phyloP scores from a whole-genome alignment of 2,329 filamentous ascomycete species.

The Colletotrichum acutatum region DNA sequence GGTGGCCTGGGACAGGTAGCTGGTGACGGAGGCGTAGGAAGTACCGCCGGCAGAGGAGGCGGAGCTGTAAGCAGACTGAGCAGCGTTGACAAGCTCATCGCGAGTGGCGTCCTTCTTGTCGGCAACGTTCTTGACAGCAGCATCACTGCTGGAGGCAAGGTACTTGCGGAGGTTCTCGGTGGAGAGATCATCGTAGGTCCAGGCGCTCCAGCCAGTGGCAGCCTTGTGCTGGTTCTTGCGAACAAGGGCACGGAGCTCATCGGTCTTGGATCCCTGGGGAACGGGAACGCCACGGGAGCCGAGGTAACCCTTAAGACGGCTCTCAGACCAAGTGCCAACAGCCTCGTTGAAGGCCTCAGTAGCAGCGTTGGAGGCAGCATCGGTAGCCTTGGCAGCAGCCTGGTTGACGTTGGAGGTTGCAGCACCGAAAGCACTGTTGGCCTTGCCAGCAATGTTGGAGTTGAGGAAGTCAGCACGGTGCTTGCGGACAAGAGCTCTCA shows the following conservation, averaged over 20 bases:
- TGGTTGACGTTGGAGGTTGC: conserved; percentile 82
- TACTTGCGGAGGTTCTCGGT: conserved; percentile 75
- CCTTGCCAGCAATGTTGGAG: conserved; percentile 69
- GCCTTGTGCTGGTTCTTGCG: conserved; percentile 79
- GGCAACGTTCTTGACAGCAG: conserved; percentile 66
- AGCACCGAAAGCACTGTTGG: conserved; percentile 72
- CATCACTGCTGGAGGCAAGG: conserved; percentile 62
- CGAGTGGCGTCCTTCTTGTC: conserved; percentile 74
- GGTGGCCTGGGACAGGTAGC: conserved; percentile 74
- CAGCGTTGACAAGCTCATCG: conserved; percentile 77
- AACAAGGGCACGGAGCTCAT: conserved; percentile 80
- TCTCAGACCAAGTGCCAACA: conserved; percentile 76
- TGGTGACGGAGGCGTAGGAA: conserved; percentile 75
- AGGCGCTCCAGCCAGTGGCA: conserved; percentile 73
- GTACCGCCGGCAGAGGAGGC: conserved; percentile 68
- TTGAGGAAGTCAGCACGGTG: conserved; percentile 79
- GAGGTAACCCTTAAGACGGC: conserved; percentile 80
- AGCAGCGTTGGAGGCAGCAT: conserved; percentile 69
- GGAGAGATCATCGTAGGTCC: conserved; percentile 84
- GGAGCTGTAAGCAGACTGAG: conserved; percentile 68
- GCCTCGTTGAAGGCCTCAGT: conserved; percentile 75
- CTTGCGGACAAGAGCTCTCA: conserved; percentile 90
- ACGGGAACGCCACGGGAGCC: conserved; percentile 82
- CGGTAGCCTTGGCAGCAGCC: conserved; percentile 79
- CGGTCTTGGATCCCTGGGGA: conserved; percentile 76